Conservation (phyloP, 176 grass and related monocot species). For the Oryza punctata region DNA sequence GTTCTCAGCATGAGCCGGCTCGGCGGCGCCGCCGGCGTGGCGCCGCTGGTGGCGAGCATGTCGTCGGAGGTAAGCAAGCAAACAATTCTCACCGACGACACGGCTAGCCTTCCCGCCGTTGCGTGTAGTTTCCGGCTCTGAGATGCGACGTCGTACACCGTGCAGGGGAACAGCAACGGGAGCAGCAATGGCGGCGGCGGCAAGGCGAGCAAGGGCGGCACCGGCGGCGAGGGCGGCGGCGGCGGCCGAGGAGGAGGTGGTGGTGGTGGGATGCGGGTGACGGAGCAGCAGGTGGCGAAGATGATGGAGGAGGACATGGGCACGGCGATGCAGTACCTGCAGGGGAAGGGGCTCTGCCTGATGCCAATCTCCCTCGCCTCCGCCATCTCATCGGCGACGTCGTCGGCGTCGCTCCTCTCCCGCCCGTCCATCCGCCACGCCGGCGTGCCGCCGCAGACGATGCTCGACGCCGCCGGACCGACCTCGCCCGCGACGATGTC, state of each 20-base stretch:
- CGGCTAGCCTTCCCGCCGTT: too few relatives aligned
- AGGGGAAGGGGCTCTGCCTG: conserved; percentile 95
- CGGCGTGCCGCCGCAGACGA: neutral
- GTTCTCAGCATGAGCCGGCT: conserved; percentile 97
- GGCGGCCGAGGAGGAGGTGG: neutral
- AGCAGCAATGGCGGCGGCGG: conserved; percentile 7
- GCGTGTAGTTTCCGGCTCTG: neutral
- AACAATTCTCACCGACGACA: too few relatives aligned
- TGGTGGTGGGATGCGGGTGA: conserved; percentile 52
- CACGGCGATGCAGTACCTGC: conserved; percentile 94
- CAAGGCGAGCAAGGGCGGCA: neutral
- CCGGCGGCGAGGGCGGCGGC: neutral
- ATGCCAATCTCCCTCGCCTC: conserved; percentile 99
- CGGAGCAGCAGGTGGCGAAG: conserved; percentile 90
- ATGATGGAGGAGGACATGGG: conserved; percentile 99
- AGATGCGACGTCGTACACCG: neutral
- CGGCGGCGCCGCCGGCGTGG: conserved; percentile 87
- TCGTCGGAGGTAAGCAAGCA: conserved; percentile 68
- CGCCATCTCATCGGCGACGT: conserved; percentile 85
- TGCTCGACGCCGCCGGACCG: neutral
- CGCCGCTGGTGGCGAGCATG: conserved; percentile 88
- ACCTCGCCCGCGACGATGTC: neutral
- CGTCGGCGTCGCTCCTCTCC: conserved; percentile 53
- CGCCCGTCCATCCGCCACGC: conserved; percentile 11
- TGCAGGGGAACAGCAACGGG: conserved; percentile 42